Base-by-base conservation (phyloP, 345 rosid species). In the Kandelia obovata region DNA sequence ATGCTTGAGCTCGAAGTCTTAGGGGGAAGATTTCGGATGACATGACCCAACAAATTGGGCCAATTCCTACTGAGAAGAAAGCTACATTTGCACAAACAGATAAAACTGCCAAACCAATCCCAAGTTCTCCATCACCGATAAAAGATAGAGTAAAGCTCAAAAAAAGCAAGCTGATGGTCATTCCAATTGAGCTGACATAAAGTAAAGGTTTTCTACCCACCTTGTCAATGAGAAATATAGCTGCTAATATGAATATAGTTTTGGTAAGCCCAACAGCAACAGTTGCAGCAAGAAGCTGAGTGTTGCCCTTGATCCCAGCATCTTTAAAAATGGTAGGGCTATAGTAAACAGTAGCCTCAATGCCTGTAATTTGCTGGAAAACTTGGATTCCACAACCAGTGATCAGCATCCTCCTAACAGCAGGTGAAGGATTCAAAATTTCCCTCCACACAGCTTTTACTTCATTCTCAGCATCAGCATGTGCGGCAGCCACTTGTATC, bases 21-120 rank as follows among this genome's bases (percentile, higher is more conserved):
- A 72, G 53, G 7, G 77, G 77, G 58, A 67, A 77, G 5, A 77
- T 72, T 69, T 77, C 77, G 0, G 80, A 77, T 13, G 76, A 62
- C 34, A 72, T 5, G 21, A 77, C 80, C 80, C 73, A 77, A 39
- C 76, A 67, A 11, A 72, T 11, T 6, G 80, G 80, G 0, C 80
- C 80, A 13, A 77, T 66, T 49, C 80, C 80, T 35, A 68, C 47
- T 16, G 77, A 77, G 70, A 77, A 77, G 73, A 77, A 77, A 27
- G 80, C 77, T 23, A 77, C 73, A 58, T 71, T 73, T 11, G 21
- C 72, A 55, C 72, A 73, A 39, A 73, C 77, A 55, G 68, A 61
- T 46, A 68, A 57, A 21, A 73, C 56, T 61, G 77, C 72, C 28
- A 73, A 55, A 16, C 27, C 53, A 67, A 73, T 67, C 63, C 78